Conservation (phyloP, 306 rosid genomes). For the Ormosia emarginata region DNA sequence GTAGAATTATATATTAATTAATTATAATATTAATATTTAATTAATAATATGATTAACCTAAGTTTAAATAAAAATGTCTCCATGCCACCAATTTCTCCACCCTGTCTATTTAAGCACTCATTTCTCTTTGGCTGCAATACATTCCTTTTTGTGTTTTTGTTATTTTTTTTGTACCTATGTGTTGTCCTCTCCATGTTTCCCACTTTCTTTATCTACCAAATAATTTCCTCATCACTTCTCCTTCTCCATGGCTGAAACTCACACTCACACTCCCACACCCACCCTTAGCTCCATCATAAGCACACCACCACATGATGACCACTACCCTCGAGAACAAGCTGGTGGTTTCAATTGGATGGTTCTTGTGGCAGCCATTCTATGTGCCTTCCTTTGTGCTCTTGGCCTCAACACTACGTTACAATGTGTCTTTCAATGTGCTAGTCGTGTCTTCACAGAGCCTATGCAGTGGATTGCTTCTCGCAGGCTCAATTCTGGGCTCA, state of each 20-base stretch:
- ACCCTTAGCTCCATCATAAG: conserved; percentile 17
- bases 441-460: conserved; percentile 43
- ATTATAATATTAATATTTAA: no score
- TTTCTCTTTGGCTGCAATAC: not conserved
- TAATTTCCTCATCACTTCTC: not conserved
- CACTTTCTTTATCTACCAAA: conserved; percentile 2
- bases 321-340: not conserved
- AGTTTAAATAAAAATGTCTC: no score
- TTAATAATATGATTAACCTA: no score
- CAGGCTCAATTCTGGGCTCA: conserved; percentile 59
- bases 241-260: conserved; percentile 40
- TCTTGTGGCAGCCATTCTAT: conserved; percentile 55
- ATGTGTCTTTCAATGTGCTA: conserved; percentile 63
- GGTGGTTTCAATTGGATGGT: conserved; percentile 49
- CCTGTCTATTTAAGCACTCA: conserved; percentile 1
- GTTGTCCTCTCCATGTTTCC: conserved; percentile 3
- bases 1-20: no score
- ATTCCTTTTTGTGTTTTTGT: not conserved
- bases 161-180: not conserved
- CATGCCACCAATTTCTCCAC: not conserved
- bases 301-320: not conserved
- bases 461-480: conserved; percentile 56
- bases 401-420: conserved; percentile 71
- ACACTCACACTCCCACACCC: conserved; percentile 22
- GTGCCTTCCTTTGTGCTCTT: conserved; percentile 72